Base-by-base conservation (phyloP, 441 rosid genomes). In the Erodium trifolium region DNA sequence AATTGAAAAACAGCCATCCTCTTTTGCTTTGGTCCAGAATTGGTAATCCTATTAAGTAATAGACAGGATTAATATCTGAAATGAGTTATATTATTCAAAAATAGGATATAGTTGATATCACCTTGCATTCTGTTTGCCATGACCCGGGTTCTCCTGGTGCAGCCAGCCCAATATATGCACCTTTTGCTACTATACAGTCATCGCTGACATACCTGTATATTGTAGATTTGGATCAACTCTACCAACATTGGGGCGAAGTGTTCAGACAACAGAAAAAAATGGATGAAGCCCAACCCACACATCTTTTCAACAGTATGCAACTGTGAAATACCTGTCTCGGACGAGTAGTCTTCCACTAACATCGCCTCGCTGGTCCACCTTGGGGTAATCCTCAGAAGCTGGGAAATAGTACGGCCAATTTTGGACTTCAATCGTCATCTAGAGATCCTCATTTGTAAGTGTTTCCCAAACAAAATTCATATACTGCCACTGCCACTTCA, bases 101-200 rank as follows among this genome's bases (percentile, higher is more conserved):
- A 37, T 37, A 37, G 41, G 34, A 11, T n/a, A 51, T 13, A 13
- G 29, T 10, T 37, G 63, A 41, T 57, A 13, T 43, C 29, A 86
- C 96, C 86, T 93, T 93, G 71, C 88, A 74, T 79, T 89, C 97
- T 70, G 47, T 66, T 79, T 89, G 94, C 97, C 97, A 92, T 4
- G 94, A 87, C 64, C 96, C 96, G 60, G 65, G 70, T 1, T 84
- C 91, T 72, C 94, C 97, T 6, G 88, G 88, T 0, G 88, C 80
- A 34, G 90, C 87, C 66, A 92, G 78, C 31, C 97, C 96, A 18
- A 88, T 81, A 71, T 78, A 85, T 66, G 87, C 87, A 74, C 88
- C 90, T 3, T 70, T 71, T 70, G 85, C 93, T 0, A 80, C 63
- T 68, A 89, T 64, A 47, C 68, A 31, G 13, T 79, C 88, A 16